Percentiles rank a stretch among this genome's conserved stretches.
These are phyloP conservation scores for Colletotrichum sublineola DNA, from an alignment of 2,329 filamentous ascomycete species.

Conservation along the genomic window DNA sequence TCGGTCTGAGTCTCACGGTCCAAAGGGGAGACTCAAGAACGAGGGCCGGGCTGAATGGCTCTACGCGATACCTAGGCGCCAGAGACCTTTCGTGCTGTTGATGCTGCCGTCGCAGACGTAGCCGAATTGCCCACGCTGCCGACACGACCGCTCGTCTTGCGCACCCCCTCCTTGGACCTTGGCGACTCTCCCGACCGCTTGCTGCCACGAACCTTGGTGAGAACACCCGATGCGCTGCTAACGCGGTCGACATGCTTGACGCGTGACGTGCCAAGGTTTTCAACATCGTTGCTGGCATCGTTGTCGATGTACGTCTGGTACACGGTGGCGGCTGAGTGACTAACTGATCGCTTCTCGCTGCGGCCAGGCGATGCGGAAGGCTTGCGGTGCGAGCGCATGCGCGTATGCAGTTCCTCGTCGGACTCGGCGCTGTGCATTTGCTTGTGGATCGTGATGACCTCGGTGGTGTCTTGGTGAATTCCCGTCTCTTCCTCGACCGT, in stretches of 20 bases:
- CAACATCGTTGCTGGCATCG: conserved; percentile 76
- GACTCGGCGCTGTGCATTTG: conserved; percentile 75
- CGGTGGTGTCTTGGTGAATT: conserved; percentile 69
- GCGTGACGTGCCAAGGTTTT: conserved; percentile 75
- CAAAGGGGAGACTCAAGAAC: conserved; percentile 26
- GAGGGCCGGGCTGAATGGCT: conserved; percentile 35
- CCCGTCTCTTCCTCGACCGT: conserved; percentile 64
- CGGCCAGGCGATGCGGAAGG: conserved; percentile 72
- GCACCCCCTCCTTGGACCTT: conserved; percentile 68
- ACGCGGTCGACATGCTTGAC: conserved; percentile 68
- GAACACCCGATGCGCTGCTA: conserved; percentile 66
- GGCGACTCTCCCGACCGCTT: conserved; percentile 66
- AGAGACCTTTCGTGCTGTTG: conserved; percentile 68
- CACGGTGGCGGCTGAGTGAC: conserved; percentile 80
- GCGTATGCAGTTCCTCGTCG: conserved; percentile 86
- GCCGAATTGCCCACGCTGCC: conserved; percentile 66
- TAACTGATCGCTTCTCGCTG: conserved; percentile 78
- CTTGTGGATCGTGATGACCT: conserved; percentile 72
- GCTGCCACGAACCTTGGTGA: conserved; percentile 76
- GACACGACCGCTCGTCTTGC: conserved; percentile 76
- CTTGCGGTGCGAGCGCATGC: conserved; percentile 78
- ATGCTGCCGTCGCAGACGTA: conserved; percentile 57
- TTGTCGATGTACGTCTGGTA: conserved; percentile 73
- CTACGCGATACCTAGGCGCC: conserved; percentile 53
- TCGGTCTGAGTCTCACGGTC: conserved; percentile 32